Conservation (phyloP, 805 yeast species). For the Wickerhamomyces bisporus region DNA sequence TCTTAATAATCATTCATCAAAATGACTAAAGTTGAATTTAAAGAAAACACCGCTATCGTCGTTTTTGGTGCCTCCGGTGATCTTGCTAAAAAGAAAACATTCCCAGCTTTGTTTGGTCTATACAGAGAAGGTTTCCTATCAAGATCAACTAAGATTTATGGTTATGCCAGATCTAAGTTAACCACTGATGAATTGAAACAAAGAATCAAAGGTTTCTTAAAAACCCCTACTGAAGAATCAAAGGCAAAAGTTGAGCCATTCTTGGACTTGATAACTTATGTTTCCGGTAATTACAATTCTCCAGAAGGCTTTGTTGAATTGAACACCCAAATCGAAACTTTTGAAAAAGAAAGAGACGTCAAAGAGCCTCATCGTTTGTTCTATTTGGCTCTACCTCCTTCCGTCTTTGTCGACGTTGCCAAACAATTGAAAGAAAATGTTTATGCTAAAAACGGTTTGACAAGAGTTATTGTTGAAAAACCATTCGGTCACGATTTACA, state of each 20-base stretch:
- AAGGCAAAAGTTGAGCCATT: conserved; percentile 53
- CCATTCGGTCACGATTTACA: conserved; percentile 94
- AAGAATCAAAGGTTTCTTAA: conserved; percentile 61
- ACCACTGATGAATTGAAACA: conserved; percentile 58
- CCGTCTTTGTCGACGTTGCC: conserved; percentile 80
- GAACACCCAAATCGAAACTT: conserved; percentile 46
- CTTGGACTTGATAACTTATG: conserved; percentile 59
- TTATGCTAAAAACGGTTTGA: conserved; percentile 63
- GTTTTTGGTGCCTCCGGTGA: conserved; percentile 97
- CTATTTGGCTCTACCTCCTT: conserved; percentile 93
- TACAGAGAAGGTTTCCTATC: conserved; percentile 76
- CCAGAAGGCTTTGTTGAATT: conserved; percentile 68
- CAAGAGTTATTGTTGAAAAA: conserved; percentile 89
- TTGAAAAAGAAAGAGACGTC: conserved; percentile 47
- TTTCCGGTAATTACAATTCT: conserved; percentile 74
- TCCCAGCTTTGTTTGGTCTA: conserved; percentile 79
- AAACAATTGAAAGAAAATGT: conserved; percentile 60
- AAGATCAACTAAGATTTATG: conserved; percentile 64
- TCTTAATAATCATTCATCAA: neutral
- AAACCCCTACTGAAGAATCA: conserved; percentile 40
- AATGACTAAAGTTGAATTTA: conserved; percentile 35
- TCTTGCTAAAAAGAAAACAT: conserved; percentile 91
- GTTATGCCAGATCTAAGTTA: conserved; percentile 87
- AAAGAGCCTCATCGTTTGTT: conserved; percentile 70
- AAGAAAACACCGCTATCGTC: conserved; percentile 63